phyloP scores from a whole-genome alignment of 306 rosid species.

The Dalbergia cochinchinensis region DNA sequence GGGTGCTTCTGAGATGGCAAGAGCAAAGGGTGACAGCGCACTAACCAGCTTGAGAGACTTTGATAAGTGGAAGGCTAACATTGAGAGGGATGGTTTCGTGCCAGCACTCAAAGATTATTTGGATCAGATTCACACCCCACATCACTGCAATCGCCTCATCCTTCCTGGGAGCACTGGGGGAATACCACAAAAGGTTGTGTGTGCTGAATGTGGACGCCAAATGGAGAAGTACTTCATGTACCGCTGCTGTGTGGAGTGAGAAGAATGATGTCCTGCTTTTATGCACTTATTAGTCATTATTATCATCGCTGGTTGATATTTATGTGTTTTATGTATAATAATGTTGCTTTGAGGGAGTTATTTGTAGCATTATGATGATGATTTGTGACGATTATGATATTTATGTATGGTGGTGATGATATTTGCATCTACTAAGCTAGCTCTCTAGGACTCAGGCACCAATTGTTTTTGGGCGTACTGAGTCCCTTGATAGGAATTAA shows the following conservation, averaged over 20 bases:
- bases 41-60: slow-evolving; percentile 48
- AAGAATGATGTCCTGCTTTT: no score
- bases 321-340: neutral
- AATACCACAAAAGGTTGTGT: slow-evolving; percentile 73
- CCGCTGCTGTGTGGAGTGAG: slow-evolving; percentile 75
- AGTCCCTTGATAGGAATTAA: slow-evolving; percentile 33
- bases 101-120: slow-evolving; percentile 53
- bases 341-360: slow-evolving; percentile 34
- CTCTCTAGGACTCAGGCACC: neutral
- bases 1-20: slow-evolving; percentile 62
- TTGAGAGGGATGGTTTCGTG: slow-evolving; percentile 50
- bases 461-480: neutral
- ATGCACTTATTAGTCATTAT: no score
- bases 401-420: slow-evolving; percentile 11
- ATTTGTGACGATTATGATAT: slow-evolving; percentile 9
- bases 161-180: slow-evolving; percentile 74
- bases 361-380: neutral
- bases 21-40: slow-evolving; percentile 73
- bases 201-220: slow-evolving; percentile 85
- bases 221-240: slow-evolving; percentile 94
- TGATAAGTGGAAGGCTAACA: slow-evolving; percentile 53
- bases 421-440: slow-evolving; percentile 16
- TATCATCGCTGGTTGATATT: neutral
- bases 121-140: slow-evolving; percentile 58
- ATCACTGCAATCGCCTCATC: slow-evolving; percentile 79